A percentile compares a stretch with the other conserved stretches of the same genome.
Evolutionary conservation across 768 basidiomycete genomes (phyloP).

Genomic region (Psilocybe cubensis): DNA sequence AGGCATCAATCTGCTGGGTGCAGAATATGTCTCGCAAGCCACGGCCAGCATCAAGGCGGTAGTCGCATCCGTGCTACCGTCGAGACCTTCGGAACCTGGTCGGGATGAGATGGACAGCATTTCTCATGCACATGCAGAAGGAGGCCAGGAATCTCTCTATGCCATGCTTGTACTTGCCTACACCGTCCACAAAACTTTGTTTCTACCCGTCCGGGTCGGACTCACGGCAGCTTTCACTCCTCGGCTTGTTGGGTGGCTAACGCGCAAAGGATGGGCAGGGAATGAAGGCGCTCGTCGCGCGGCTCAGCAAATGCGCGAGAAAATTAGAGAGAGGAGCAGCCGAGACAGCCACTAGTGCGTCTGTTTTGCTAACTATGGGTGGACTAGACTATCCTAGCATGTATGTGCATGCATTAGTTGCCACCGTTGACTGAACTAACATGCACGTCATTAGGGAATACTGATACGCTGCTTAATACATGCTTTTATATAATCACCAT

Average conservation of each 20-base stretch:
- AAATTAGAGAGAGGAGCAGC: conserved; percentile 34
- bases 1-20: conserved; percentile 85
- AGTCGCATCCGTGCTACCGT: conserved; percentile 46
- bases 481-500: background rate
- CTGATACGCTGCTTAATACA: background rate
- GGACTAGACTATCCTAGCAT: conserved; percentile 3
- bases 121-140: conserved; percentile 27
- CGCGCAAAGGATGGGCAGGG: conserved; percentile 81
- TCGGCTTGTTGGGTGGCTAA: conserved; percentile 82
- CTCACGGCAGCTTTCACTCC: conserved; percentile 88
- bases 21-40: conserved; percentile 82
- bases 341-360: background rate
- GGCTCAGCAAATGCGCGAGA: conserved; percentile 53
- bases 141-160: conserved; percentile 76
- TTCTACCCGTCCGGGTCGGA: conserved; percentile 88
- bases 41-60: conserved; percentile 59
- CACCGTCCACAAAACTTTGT: conserved; percentile 93
- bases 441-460: background rate
- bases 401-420: background rate
- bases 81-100: conserved; percentile 67
- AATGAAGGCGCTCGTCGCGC: conserved; percentile 71
- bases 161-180: conserved; percentile 94
- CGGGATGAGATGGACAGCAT: conserved; percentile 61
- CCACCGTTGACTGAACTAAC: background rate
- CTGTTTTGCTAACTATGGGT: background rate